A percentile compares a stretch with the other conserved stretches of the same genome.
Evolutionary conservation across 768 basidiomycete genomes (phyloP).

Genomic region (Podaxis sp.): DNA sequence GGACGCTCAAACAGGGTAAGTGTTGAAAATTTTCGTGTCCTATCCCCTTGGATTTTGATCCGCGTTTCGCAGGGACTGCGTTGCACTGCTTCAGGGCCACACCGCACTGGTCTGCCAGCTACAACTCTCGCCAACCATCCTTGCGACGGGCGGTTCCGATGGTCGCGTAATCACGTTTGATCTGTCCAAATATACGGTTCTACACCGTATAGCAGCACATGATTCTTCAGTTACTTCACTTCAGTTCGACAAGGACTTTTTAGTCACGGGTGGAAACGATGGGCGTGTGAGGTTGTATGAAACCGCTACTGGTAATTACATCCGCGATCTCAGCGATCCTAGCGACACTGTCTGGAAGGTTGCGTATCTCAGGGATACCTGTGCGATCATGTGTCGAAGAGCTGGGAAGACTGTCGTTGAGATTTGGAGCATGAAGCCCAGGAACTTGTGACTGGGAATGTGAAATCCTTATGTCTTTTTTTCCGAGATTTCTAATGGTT

Average conservation of each 20-base stretch:
- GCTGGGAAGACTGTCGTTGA: constrained; percentile 83
- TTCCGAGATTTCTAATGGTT: background rate
- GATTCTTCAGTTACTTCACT: constrained; percentile 83
- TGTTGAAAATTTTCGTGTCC: constrained; percentile 2
- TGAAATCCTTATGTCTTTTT: background rate
- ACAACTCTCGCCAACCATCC: constrained; percentile 62
- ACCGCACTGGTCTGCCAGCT: constrained; percentile 90
- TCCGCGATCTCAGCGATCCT: constrained; percentile 73
- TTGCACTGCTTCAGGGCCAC: constrained; percentile 86
- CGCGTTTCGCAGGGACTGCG: constrained; percentile 51
- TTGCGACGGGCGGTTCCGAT: constrained; percentile 85
- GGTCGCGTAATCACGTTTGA: constrained; percentile 59
- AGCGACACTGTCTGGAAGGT: constrained; percentile 90
- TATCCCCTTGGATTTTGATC: constrained; percentile 2
- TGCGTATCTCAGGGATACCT: constrained; percentile 55
- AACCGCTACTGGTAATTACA: constrained; percentile 55
- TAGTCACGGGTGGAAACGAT: constrained; percentile 84
- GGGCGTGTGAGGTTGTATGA: constrained; percentile 77
- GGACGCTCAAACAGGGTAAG: constrained; percentile 83
- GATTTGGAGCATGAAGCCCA: constrained; percentile 69
- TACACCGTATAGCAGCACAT: constrained; percentile 80
- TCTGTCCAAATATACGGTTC: constrained; percentile 31
- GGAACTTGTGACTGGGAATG: background rate
- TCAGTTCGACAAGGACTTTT: constrained; percentile 79
- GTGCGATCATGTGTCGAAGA: constrained; percentile 78